These are phyloP conservation scores for Chaetomium tenue DNA, from an alignment of 495 filamentous ascomycete species.

Conservation along the genomic window DNA sequence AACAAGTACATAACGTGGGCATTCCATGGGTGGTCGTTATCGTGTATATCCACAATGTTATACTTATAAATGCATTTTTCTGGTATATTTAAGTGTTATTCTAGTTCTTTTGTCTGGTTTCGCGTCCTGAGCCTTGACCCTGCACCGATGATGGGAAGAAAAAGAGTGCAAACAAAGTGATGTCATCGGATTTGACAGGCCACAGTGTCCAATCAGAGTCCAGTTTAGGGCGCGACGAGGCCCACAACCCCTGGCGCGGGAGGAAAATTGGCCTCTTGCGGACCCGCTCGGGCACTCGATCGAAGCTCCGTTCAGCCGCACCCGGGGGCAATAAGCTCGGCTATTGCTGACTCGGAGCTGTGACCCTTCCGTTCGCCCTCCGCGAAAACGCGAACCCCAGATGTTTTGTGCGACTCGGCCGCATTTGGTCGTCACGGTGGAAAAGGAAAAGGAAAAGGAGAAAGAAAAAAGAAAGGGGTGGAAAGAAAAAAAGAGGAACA, in stretches of 20 bases:
- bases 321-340: constrained; percentile 10
- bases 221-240: neutral
- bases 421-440: neutral
- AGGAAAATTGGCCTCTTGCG: neutral
- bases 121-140: too few species aligned
- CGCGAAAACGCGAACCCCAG: neutral
- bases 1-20: neutral
- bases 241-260: neutral
- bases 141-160: neutral
- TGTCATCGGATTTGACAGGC: constrained; percentile 18
- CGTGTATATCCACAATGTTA: too few species aligned
- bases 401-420: neutral
- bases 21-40: neutral
- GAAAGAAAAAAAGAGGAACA: too few species aligned
- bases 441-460: too few species aligned
- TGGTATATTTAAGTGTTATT: neutral
- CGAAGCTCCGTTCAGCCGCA: constrained; percentile 20
- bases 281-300: neutral
- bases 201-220: constrained; percentile 16
- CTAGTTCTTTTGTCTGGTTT: neutral
- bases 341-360: constrained; percentile 21
- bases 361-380: neutral
- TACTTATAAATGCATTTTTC: neutral
- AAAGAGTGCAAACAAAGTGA: constrained; percentile 13
- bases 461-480: neutral